Percentiles rank a stretch among this genome's conserved stretches.
These are phyloP conservation scores for Centrapalus pauciflorus DNA, from an alignment of 129 eudicot genomes.

Conservation along the genomic window DNA sequence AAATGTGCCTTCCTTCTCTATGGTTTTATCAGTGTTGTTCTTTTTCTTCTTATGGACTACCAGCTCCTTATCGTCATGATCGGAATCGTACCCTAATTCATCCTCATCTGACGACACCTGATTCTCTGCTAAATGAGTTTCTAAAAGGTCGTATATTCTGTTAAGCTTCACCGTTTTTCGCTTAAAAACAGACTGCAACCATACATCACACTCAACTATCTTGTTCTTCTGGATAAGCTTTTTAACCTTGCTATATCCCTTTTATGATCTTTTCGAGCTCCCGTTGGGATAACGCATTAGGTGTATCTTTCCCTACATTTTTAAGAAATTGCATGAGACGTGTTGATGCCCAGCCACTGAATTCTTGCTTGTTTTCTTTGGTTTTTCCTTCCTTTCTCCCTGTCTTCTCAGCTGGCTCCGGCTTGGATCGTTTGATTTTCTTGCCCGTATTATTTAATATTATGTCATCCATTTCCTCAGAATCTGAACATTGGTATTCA, in stretches of 20 bases:
- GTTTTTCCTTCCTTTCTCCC: slow-evolving; percentile 5
- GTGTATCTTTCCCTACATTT: slow-evolving; percentile 44
- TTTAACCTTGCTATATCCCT: slow-evolving; percentile 46
- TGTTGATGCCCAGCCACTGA: slow-evolving; percentile 78
- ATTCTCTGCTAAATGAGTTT: slow-evolving; percentile 65
- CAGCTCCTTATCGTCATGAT: slow-evolving; percentile 2
- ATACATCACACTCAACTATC: slow-evolving; percentile 53
- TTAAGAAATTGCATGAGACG: slow-evolving; percentile 51
- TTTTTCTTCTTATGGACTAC: slow-evolving; percentile 34
- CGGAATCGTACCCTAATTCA: slow-evolving; percentile 33
- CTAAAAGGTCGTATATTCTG: slow-evolving; percentile 50
- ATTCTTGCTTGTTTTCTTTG: slow-evolving; percentile 35
- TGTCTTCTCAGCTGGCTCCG: slow-evolving; percentile 15
- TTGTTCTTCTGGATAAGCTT: slow-evolving; percentile 59
- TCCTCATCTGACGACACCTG: slow-evolving; percentile 53
- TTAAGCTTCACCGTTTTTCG: slow-evolving; percentile 41
- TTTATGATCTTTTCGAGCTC: slow-evolving; percentile 46
- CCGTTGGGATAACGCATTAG: slow-evolving; percentile 41
- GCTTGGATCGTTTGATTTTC: slow-evolving; percentile 31
- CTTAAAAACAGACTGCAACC: slow-evolving; percentile 42
- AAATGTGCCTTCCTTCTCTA: slow-evolving; percentile 22
- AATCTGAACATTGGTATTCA: slow-evolving; percentile 28
- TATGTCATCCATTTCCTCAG: slow-evolving; percentile 15
- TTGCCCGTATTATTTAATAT: slow-evolving; percentile 13
- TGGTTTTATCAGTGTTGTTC: slow-evolving; percentile 13